These are phyloP conservation scores for Penicillium fuscoglaucum DNA, from an alignment of 2,329 filamentous ascomycete genomes.

Conservation along the genomic window DNA sequence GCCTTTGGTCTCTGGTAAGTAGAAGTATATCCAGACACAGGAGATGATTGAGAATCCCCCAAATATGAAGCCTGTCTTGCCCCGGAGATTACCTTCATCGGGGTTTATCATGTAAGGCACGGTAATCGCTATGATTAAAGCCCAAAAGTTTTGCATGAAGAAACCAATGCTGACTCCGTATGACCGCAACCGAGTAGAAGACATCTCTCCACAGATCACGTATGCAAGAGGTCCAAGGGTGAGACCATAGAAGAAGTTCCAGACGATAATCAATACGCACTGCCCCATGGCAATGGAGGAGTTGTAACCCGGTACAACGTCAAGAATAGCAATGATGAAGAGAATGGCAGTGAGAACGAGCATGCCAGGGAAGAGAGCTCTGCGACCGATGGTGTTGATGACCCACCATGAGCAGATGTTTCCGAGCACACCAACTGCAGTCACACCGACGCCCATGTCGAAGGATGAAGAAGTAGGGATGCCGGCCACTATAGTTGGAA, in stretches of 20 bases:
- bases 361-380: conserved; percentile 36
- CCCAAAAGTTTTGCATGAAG: conserved; percentile 7
- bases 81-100: conserved; percentile 28
- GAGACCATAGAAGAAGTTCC: conserved; percentile 12
- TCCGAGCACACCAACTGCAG: conserved; percentile 38
- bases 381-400: conserved; percentile 36
- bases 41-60: conserved; percentile 17
- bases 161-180: conserved; percentile 9
- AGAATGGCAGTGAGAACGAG: conserved; percentile 33
- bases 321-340: conserved; percentile 24
- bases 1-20: conserved; percentile 25
- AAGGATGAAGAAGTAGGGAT: conserved; percentile 12
- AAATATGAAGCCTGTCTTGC: conserved; percentile 35
- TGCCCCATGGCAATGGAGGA: conserved; percentile 6
- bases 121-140: conserved; percentile 5
- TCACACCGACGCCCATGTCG: conserved; percentile 19
- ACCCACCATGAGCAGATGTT: conserved; percentile 37
- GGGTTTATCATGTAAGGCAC: conserved; percentile 16
- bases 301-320: conserved; percentile 8
- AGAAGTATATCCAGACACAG: conserved; percentile 23
- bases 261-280: conserved; percentile 9
- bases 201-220: conserved; percentile 11
- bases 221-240: conserved; percentile 13
- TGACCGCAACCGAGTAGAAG: conserved; percentile 8
- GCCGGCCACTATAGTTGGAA: conserved; percentile 1